Evolutionary conservation across 352 stramenopile genomes (phyloP), one percentile per base, ranked within the genome.

Genomic region (Phytophthora sansomeana): DNA sequence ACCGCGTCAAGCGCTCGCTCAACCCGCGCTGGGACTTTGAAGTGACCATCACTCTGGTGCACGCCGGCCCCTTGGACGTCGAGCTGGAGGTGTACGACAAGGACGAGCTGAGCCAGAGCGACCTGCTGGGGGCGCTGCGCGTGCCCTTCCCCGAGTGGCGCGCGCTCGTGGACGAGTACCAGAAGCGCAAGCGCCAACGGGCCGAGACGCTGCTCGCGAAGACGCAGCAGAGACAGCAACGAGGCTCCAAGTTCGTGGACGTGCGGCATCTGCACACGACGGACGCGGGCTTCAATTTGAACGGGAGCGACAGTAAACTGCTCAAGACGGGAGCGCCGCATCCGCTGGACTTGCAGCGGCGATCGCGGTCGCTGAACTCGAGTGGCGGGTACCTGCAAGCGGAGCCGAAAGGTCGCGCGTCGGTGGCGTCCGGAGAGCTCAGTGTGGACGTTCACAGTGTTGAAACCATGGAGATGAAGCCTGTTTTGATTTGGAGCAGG

Each of bases 21-120:
- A 91, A 90, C 51, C 87, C 87, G 61, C 79, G 80, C 52, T 95
- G 85, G 85, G 85, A 95, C 61, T 77, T 79, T 44, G 70, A 84
- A 39, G 62, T 91, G 36, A 61, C 76, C 48, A 74, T 95, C 63
- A 71, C 82, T 58, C 78, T 94, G 24, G 66, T 69, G 6, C 72
- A 85, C 52, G 78, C 79, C 14, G 74, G 74, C 1, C 75, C 77
- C 43, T 76, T 92, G 36, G 90, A 91, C 68, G 72, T 93, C 4
- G 75, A 78, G 66, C 73, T 93, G n/a, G 85, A 95, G 50, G 75
- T 95, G 3, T 79, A 74, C 46, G 84, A 92, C 68, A 81, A 78
- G 61, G 87, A 95, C 58, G 87, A 93, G 24, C 64, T 93, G 17
- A 80, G 77, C 11, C 58, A 74, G 28, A 93, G 82, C 57, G 87